Evolutionary conservation across 257 asterid genomes (phyloP), one percentile per base, ranked within the genome.

Genomic region (Schizonepeta tenuifolia): DNA sequence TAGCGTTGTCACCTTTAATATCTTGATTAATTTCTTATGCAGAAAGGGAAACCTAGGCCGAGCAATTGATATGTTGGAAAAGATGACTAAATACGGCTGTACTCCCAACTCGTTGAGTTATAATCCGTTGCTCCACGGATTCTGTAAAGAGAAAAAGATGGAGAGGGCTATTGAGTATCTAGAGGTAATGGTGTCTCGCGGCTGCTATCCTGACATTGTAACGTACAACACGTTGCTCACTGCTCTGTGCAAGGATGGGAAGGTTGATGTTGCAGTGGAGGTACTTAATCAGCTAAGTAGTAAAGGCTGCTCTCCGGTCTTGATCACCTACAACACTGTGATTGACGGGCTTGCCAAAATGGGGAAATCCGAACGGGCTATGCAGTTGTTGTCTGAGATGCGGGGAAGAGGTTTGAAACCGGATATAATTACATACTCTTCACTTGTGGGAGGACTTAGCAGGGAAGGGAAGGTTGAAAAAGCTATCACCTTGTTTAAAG

Each of bases 131-230:
- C 90, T 92, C 74, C 95, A 92, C 70, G 92, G 87, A n/a, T 86
- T 92, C 67, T 92, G 98, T 87, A 88, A 88, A 74, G 97, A 87
- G 58, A 92, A 88, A 77, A 90, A 88, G 78, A 88, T 90, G 95
- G 96, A 90, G 62, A 71, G 89, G 73, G 98, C 97, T 0, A 90
- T 92, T 17, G 90, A 87, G 86, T 92, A 88, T 82, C 79, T 92
- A 10, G 97, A 92, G 87, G 77, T 82, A 63, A 92, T 92, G 98
- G 85, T 90, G 12, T 77, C 90, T 4, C 77, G 92, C 53, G 96
- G 96, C 4, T 92, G 97, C 67, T 85, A 90, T 72, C 98, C 98
- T 7, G 96, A 92, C 75, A 90, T 88, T 10, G 98, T 92, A 77
- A 92, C 98, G 17, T 92, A 92, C 47, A 92, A 90, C 53, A 90